Base-by-base conservation (phyloP, 768 basidiomycete genomes). In the Guyanaporus albipodus region DNA sequence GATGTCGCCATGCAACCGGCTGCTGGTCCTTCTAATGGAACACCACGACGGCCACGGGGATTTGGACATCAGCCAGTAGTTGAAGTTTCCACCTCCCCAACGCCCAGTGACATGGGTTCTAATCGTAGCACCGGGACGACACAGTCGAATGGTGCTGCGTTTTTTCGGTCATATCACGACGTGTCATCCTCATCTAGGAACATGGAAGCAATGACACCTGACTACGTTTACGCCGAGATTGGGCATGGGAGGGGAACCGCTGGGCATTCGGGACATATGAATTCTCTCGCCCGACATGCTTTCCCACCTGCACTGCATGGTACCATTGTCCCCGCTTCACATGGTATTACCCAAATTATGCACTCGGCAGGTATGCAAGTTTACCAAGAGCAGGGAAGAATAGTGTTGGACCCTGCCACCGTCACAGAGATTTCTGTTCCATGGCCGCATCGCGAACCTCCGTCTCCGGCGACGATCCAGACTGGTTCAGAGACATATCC, bases 171-270 rank as follows among this genome's bases (percentile, higher is more conserved):
- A 22, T 82, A 81, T 56, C 73, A 79, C 32, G 75, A 76, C 21
- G 55, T 69, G 9, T 60, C 58, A 14, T 57, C 68, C n/a, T 67
- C 72, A 0, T 68, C 73, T 32, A 63, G 71, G 42, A 70, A 70
- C 53, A 73, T 74, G 49, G 82, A 83, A 34, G 75, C 78, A 15
- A 65, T 81, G 60, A 88, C 85, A 14, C 86, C 85, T 19, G 87
- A 88, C 56, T 73, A 86, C 41, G 75, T 83, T 54, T 87, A 76
- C 51, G 84, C 86, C 6, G 87, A 90, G 60, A 83, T 87, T 49
- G 85, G 84, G 3, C 85, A 87, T 58, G 85, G 84, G 4, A 74
- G 83, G 23, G 84, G 83, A 6, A 67, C 74, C 17, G 55, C 38
- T 8, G 50, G 51, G 19, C 59, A 50, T 33, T 48, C 52, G 22